These are phyloP conservation scores for Colletotrichum sp. DNA, from an alignment of 2,329 filamentous ascomycete genomes.

Conservation along the genomic window DNA sequence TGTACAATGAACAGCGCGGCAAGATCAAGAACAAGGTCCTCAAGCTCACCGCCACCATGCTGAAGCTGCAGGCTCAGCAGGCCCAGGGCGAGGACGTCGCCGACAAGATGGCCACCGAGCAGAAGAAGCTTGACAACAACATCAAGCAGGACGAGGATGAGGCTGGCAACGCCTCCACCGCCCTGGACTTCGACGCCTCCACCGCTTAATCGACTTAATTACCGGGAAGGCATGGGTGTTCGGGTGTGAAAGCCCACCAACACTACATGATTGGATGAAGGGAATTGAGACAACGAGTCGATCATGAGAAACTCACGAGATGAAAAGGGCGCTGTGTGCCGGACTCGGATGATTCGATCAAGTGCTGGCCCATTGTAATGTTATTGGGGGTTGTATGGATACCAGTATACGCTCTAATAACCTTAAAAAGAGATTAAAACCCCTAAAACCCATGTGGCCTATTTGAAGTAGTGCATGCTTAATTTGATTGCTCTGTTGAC, in stretches of 20 bases:
- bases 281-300: neutral
- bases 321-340: conserved; percentile 12
- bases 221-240: neutral
- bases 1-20: conserved; percentile 39
- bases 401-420: conserved; percentile 7
- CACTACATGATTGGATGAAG: neutral
- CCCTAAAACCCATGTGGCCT: neutral
- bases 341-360: conserved; percentile 18
- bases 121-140: conserved; percentile 58
- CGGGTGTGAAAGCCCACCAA: neutral
- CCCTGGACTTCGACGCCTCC: conserved; percentile 19
- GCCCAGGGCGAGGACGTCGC: conserved; percentile 54
- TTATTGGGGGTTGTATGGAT: conserved; percentile 13
- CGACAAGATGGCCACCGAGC: conserved; percentile 47
- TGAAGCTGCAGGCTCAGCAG: conserved; percentile 53
- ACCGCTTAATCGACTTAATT: neutral
- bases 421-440: neutral
- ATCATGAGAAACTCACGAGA: conserved; percentile 7
- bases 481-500: accelerated
- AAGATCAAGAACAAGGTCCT: conserved; percentile 67
- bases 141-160: conserved; percentile 50
- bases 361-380: conserved; percentile 15
- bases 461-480: no score
- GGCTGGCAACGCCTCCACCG: conserved; percentile 49
- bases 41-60: conserved; percentile 57